Conservation (phyloP, 495 filamentous ascomycete genomes). For the Aspergillus panamensis region DNA sequence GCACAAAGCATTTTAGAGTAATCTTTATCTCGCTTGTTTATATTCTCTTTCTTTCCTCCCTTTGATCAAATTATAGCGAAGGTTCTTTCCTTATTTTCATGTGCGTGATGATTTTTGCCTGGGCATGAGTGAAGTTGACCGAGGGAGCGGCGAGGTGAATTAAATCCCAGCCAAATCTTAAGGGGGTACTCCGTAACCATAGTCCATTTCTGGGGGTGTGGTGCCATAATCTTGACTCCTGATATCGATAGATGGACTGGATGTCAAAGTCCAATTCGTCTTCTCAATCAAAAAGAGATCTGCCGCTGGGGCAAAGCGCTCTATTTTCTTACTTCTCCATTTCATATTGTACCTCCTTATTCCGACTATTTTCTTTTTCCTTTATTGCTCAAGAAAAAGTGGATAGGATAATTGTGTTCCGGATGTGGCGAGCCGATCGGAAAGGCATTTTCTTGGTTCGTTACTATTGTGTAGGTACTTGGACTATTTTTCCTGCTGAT, state of each 20-base stretch:
- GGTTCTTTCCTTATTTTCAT: neutral
- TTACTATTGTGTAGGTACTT: neutral
- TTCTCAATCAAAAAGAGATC: neutral
- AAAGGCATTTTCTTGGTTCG: constrained; percentile 18
- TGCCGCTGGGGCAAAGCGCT: neutral
- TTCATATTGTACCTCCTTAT: neutral
- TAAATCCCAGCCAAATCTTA: neutral
- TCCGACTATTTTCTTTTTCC: neutral
- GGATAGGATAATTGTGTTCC: constrained; percentile 12
- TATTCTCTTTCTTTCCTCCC: neutral
- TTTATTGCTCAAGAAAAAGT: neutral
- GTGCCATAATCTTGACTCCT: neutral
- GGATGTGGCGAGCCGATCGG: constrained; percentile 25
- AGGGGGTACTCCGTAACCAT: constrained; percentile 1
- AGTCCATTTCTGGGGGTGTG: neutral
- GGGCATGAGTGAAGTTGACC: neutral
- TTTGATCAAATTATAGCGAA: neutral
- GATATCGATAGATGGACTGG: no score
- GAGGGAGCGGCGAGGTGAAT: neutral
- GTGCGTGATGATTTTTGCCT: neutral
- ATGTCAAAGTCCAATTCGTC: neutral
- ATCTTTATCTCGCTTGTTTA: constrained; percentile 4
- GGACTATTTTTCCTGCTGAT: neutral
- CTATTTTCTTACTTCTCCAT: neutral
- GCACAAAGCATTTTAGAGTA: no score